Conservation (phyloP, 176 grass and related monocot genomes). For the Cenchrus purpureus region DNA sequence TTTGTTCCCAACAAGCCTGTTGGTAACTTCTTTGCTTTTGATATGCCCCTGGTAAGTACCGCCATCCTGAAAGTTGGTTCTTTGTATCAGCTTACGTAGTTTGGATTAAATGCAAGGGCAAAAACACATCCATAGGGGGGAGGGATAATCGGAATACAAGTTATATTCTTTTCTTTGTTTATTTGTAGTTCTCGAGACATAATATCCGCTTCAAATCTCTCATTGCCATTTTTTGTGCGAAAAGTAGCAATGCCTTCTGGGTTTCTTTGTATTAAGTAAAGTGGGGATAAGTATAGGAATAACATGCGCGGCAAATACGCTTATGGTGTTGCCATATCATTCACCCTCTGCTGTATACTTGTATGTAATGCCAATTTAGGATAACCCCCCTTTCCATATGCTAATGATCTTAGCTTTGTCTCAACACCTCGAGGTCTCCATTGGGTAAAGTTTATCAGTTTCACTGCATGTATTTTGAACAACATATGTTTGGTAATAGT, state of each 20-base stretch:
- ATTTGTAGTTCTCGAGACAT: background rate
- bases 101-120: background rate
- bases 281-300: background rate
- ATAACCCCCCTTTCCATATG: background rate
- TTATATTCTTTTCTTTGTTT: background rate
- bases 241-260: background rate
- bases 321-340: background rate
- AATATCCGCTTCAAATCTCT: background rate
- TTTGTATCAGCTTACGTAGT: background rate
- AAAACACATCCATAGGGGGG: background rate
- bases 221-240: background rate
- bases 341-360: too few relatives aligned
- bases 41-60: constrained; percentile 85
- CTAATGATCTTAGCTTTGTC: background rate
- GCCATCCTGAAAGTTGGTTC: background rate
- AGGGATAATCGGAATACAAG: background rate
- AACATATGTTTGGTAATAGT: background rate
- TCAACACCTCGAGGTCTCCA: background rate
- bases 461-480: background rate
- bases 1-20: constrained; percentile 88
- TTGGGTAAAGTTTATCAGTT: background rate
- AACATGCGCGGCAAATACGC: too few relatives aligned
- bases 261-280: background rate
- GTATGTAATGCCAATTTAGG: background rate
- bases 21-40: constrained; percentile 87